Evolutionary conservation across 345 rosid species (phyloP).

Genomic region (Syzygium grande): DNA sequence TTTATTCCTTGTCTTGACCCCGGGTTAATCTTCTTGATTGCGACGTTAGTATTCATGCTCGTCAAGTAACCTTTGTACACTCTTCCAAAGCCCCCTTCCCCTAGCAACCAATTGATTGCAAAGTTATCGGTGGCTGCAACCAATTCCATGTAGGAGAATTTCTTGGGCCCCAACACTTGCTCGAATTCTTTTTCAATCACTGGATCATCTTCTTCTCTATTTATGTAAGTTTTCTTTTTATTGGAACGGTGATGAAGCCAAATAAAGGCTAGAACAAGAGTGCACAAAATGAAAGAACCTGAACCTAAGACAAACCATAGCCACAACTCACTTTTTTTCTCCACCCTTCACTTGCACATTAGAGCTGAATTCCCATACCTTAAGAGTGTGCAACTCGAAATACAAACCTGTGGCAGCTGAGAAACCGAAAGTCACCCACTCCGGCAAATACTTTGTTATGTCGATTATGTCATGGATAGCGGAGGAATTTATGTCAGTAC

Average conservation of each 20-base stretch:
- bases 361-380: background rate
- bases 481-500: background rate
- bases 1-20: background rate
- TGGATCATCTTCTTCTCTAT: background rate
- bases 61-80: background rate
- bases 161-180: background rate
- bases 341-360: background rate
- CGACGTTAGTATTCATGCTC: accelerated
- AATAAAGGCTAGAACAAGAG: background rate
- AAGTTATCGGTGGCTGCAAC: accelerated
- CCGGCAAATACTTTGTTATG: background rate
- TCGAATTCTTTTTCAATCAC: background rate
- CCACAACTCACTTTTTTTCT: background rate
- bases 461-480: too few species aligned
- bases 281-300: background rate
- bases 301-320: background rate
- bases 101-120: background rate
- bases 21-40: background rate
- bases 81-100: background rate
- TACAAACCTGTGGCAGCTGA: accelerated
- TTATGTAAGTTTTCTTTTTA: background rate
- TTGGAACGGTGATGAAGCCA: background rate
- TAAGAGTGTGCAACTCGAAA: background rate
- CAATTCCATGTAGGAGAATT: background rate
- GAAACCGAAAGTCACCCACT: background rate